A percentile compares a stretch with the other conserved stretches of the same genome.
These are phyloP conservation scores for Phialophora macrospora DNA, from an alignment of 2,329 filamentous ascomycete genomes.

Conservation along the genomic window DNA sequence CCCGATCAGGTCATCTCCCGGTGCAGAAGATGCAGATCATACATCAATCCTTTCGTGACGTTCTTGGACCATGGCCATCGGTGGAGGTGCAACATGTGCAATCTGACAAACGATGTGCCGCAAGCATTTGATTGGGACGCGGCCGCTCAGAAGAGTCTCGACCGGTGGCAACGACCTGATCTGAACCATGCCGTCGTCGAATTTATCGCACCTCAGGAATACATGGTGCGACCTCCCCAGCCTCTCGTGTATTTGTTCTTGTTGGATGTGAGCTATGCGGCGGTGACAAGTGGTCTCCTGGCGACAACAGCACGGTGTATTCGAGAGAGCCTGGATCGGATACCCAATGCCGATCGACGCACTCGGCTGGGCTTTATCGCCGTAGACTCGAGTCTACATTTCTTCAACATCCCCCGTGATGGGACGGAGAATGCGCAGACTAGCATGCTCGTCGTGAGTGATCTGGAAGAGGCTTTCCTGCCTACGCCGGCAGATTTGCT, in stretches of 20 bases:
- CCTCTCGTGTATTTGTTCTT: conserved; percentile 94
- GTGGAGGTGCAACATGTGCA: conserved; percentile 99
- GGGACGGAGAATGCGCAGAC: conserved; percentile 82
- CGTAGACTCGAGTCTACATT: conserved; percentile 91
- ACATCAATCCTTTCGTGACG: conserved; percentile 96
- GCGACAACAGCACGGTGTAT: conserved; percentile 93
- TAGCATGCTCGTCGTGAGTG: conserved; percentile 90
- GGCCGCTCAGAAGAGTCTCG: conserved; percentile 84
- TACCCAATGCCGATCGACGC: conserved; percentile 95
- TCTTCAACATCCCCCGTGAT: conserved; percentile 92
- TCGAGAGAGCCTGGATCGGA: conserved; percentile 89
- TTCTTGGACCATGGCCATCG: conserved; percentile 96
- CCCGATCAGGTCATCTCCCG: conserved; percentile 97
- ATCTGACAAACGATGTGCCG: conserved; percentile 97
- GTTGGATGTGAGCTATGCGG: conserved; percentile 89
- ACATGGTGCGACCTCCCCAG: conserved; percentile 97
- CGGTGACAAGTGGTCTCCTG: conserved; percentile 86
- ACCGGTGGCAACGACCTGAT: conserved; percentile 89
- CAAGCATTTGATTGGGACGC: conserved; percentile 99
- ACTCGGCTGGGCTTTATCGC: conserved; percentile 94
- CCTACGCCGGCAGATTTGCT: conserved; percentile 91
- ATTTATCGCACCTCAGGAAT: conserved; percentile 97
- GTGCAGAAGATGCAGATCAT: conserved; percentile 92
- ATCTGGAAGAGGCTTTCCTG: conserved; percentile 94
- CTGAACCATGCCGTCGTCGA: conserved; percentile 97